Evolutionary conservation across 208 protist genomes (phyloP).

Genomic region (Leishmania lainsoni): DNA sequence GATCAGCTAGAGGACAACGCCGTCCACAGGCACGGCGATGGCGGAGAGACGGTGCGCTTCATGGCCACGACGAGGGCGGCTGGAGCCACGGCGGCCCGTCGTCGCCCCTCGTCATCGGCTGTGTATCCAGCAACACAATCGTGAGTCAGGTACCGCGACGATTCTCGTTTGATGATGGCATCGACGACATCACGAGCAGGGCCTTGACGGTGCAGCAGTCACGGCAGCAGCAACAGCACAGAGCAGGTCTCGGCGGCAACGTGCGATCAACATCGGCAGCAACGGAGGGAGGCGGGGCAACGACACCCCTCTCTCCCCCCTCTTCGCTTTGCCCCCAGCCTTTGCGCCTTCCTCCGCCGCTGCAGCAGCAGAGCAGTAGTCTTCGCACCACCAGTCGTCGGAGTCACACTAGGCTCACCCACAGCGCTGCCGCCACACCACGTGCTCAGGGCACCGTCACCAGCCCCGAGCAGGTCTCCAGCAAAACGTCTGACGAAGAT

Average conservation of each 20-base stretch:
- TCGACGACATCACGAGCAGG: slow-evolving; percentile 11
- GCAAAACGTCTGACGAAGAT: slow-evolving; percentile 2
- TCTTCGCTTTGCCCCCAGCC: neutral
- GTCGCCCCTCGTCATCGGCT: neutral
- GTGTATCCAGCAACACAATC: slow-evolving; percentile 4
- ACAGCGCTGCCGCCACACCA: neutral
- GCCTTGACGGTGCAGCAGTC: neutral
- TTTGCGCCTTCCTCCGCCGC: neutral
- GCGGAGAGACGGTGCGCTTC: neutral
- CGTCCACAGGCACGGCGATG: neutral
- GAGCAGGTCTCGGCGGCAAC: neutral
- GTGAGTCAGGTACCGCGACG: neutral
- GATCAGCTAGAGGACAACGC: neutral
- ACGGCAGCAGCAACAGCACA: neutral
- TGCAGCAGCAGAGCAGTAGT: slow-evolving; percentile 3
- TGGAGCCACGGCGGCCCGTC: neutral
- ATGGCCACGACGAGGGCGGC: neutral
- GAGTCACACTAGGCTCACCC: neutral
- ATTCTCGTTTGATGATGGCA: slow-evolving; percentile 28
- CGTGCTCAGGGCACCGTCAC: neutral
- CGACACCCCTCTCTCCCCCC: neutral
- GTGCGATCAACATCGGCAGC: neutral
- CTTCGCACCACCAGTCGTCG: neutral
- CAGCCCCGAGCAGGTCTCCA: neutral
- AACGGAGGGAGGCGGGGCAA: neutral